Evolutionary conservation across 2,329 filamentous ascomycete genomes (phyloP), one percentile per base, ranked within the genome.

Genomic region (Fusarium vanettenii): DNA sequence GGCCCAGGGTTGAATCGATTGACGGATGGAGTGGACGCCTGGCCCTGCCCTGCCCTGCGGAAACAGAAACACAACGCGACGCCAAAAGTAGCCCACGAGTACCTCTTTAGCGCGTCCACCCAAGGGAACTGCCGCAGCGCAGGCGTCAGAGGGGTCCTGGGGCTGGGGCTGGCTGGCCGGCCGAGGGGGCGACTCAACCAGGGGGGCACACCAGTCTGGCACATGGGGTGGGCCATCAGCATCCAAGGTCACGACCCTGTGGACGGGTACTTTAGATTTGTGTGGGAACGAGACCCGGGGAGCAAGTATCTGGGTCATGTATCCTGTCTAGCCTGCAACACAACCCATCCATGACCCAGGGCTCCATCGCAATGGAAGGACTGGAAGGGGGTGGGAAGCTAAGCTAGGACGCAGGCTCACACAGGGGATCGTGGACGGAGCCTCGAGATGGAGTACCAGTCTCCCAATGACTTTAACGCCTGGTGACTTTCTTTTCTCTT

Each of bases 331-430:
- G 52, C 52, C 45, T 60, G 60, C 31, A 66, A 62, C 74, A 72
- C 68, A 74, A 61, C 29, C 14, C 35, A 37, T 37, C 67, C 71
- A 74, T 50, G 64, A 18, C 48, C 27, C 48, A 52, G 25, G 18
- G 48, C 43, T 45, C 43, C 43, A 45, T 45, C 43, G 43, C 43
- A 25, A 25, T 45, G 43, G 43, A 45, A 45, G 43, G 43, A 45
- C 43, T 45, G 25, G 48, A 27, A 52, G 25, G 48, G 69, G 69
- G 68, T 72, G 63, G 43, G 43, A 41, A 39, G 72, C 72, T 75
- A 41, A 39, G 72, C 72, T 75, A 64, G 69, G 69, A 75, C 72
- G 74, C 64, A 52, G 48, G 48, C 69, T 62, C 70, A 74, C 72
- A 61, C 69, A 74, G 59, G 72, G 72, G 71, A 64, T 66, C 29